Conservation (phyloP, 495 filamentous ascomycete species). For the Daldinia childiae region DNA sequence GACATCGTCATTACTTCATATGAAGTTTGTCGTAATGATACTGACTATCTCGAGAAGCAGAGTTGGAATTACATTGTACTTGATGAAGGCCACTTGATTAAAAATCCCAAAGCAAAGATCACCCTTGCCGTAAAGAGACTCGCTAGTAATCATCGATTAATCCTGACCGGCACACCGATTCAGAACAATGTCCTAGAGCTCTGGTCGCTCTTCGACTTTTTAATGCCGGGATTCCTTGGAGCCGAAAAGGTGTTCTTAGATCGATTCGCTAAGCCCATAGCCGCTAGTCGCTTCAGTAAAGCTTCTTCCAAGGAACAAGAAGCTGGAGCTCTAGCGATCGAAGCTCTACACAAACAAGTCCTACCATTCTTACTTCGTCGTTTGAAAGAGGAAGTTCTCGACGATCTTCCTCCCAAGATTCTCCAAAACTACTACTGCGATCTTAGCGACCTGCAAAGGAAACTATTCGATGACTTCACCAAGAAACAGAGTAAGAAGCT, state of each 20-base stretch:
- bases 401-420: conserved; percentile 97
- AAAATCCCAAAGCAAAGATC: conserved; percentile 95
- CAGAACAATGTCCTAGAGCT: conserved; percentile 98
- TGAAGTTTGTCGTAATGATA: conserved; percentile 94
- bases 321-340: conserved; percentile 92
- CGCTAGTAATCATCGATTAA: conserved; percentile 89
- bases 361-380: conserved; percentile 95
- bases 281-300: conserved; percentile 91
- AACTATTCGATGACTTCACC: conserved; percentile 94
- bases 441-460: conserved; percentile 92
- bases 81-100: conserved; percentile 97
- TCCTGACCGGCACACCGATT: conserved; percentile 95
- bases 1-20: conserved; percentile 98
- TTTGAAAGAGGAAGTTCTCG: conserved; percentile 96
- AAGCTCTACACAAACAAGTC: conserved; percentile 97
- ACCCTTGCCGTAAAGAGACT: conserved; percentile 89
- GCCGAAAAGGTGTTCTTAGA: conserved; percentile 98
- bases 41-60: conserved; percentile 80
- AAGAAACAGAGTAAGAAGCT: conserved; percentile 90
- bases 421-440: conserved; percentile 99
- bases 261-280: conserved; percentile 96
- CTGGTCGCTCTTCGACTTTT: conserved; percentile 99
- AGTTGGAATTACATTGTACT: conserved; percentile 98
- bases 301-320: conserved; percentile 99
- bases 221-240: conserved; percentile 99